phyloP scores from a whole-genome alignment of 306 rosid genomes.

The Citrullus mucosospermus region DNA sequence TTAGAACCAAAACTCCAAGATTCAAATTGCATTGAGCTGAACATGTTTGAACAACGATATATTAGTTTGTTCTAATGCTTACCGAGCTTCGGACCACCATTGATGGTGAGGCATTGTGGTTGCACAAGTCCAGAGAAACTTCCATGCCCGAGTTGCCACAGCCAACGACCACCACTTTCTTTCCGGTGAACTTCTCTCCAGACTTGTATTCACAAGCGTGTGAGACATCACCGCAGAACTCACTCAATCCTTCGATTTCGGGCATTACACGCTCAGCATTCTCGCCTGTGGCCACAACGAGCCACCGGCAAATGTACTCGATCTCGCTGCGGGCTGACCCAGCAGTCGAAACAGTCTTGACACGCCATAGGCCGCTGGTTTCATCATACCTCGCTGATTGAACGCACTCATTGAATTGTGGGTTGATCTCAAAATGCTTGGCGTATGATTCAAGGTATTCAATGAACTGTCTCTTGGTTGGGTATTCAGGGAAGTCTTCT shows the following conservation, averaged over 20 bases:
- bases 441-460: conserved; percentile 75
- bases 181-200: conserved; percentile 18
- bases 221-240: conserved; percentile 28
- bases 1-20: conserved; percentile 7
- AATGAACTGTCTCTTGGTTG: conserved; percentile 65
- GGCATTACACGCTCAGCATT: conserved; percentile 82
- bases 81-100: conserved; percentile 84
- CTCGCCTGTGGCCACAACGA: conserved; percentile 90
- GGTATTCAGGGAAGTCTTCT: conserved; percentile 69
- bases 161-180: conserved; percentile 48
- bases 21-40: background rate
- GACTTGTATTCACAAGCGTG: conserved; percentile 33
- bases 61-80: conserved; percentile 9
- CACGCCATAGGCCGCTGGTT: conserved; percentile 74
- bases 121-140: conserved; percentile 75
- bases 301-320: conserved; percentile 82
- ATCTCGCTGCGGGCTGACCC: conserved; percentile 23
- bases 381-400: conserved; percentile 58
- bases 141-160: conserved; percentile 68
- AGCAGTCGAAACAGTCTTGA: conserved; percentile 31
- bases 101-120: conserved; percentile 70
- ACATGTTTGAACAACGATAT: background rate
- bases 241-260: conserved; percentile 50
- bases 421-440: conserved; percentile 49
- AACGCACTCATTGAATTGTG: conserved; percentile 68